Conservation (phyloP, 208 protist genomes). For the Trypanosoma lewisi region DNA sequence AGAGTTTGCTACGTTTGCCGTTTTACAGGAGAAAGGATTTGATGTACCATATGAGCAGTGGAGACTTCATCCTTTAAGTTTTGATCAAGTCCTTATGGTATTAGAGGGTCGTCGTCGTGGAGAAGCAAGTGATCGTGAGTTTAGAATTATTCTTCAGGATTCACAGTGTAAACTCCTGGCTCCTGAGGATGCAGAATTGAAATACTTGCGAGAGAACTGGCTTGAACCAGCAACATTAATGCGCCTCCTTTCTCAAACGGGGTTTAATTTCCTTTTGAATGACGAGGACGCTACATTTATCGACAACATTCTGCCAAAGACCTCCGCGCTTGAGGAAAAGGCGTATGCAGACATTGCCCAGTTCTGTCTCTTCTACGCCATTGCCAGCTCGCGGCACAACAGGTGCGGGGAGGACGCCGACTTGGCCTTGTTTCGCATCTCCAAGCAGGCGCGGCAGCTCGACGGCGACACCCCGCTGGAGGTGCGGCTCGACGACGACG, state of each 20-base stretch:
- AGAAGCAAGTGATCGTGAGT: constrained; percentile 84
- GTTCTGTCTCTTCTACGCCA: constrained; percentile 74
- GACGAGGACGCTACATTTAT: constrained; percentile 77
- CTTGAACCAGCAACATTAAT: constrained; percentile 77
- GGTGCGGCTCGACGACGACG: constrained; percentile 22
- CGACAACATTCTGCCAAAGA: constrained; percentile 70
- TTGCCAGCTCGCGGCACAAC: constrained; percentile 83
- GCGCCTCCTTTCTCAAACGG: constrained; percentile 69
- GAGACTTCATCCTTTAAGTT: constrained; percentile 68
- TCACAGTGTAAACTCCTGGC: constrained; percentile 71
- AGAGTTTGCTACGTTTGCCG: constrained; percentile 83
- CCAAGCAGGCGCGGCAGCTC: constrained; percentile 33
- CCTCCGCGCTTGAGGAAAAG: constrained; percentile 65
- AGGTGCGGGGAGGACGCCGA: constrained; percentile 81
- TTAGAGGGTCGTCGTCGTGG: constrained; percentile 75
- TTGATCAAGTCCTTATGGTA: constrained; percentile 67
- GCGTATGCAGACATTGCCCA: constrained; percentile 88
- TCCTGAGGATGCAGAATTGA: constrained; percentile 79
- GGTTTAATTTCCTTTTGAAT: constrained; percentile 85
- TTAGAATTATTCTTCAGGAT: constrained; percentile 81
- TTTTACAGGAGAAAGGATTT: constrained; percentile 89
- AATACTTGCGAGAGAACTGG: constrained; percentile 57
- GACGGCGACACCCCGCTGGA: constrained; percentile 41
- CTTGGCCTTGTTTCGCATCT: constrained; percentile 89
- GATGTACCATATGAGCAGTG: constrained; percentile 89